Conservation (phyloP, 495 filamentous ascomycete genomes). For the Entonaema liquescens region DNA sequence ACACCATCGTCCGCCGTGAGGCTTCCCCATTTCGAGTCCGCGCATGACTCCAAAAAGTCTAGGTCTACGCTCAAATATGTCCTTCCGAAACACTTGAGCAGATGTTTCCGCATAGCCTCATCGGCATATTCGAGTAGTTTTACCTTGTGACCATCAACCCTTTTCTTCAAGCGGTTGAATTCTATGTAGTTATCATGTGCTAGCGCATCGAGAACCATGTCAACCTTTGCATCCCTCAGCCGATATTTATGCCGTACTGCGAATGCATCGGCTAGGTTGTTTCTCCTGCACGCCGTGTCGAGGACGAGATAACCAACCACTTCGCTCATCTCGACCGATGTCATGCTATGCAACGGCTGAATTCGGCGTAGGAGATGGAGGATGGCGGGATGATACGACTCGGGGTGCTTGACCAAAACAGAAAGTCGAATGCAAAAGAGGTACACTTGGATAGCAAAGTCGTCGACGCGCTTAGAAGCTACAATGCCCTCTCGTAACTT, state of each 20-base stretch:
- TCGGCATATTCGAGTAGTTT: conserved; percentile 84
- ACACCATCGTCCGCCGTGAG: conserved; percentile 71
- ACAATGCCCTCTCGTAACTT: conserved; percentile 92
- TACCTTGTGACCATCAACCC: conserved; percentile 78
- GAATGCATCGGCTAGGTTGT: conserved; percentile 77
- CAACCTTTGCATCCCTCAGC: conserved; percentile 69
- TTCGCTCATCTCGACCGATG: conserved; percentile 74
- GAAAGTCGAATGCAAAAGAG: conserved; percentile 84
- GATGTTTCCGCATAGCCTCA: conserved; percentile 70
- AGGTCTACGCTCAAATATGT: conserved; percentile 78
- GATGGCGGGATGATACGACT: conserved; percentile 90
- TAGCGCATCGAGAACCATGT: conserved; percentile 72
- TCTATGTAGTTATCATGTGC: conserved; percentile 81
- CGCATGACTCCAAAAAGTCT: conserved; percentile 69
- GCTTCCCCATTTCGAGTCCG: conserved; percentile 70
- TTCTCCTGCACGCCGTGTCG: conserved; percentile 85
- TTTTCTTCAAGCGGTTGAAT: conserved; percentile 75
- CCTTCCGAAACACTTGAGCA: conserved; percentile 84
- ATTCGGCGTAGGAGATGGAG: conserved; percentile 77
- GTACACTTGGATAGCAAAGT: conserved; percentile 74
- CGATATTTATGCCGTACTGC: conserved; percentile 63
- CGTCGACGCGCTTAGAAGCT: conserved; percentile 71
- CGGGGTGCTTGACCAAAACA: conserved; percentile 78
- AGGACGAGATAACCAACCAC: conserved; percentile 82
- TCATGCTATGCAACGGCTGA: conserved; percentile 70